phyloP scores from a whole-genome alignment of 192 early-diverging fungal species.

The Linnemannia schmuckeri region DNA sequence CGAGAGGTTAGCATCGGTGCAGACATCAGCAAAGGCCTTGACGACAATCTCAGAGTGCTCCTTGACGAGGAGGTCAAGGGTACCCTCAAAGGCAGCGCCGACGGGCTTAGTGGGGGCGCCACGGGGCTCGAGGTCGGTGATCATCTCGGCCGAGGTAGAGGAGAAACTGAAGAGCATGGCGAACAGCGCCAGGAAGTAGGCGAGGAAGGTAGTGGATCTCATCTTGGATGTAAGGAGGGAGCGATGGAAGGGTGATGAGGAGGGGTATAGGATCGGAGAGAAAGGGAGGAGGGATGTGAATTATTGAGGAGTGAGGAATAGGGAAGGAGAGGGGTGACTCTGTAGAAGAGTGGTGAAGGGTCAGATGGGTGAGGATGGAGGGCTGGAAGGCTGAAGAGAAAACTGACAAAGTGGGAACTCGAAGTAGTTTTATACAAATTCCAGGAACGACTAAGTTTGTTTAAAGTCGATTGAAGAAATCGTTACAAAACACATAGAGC shows the following conservation, averaged over 20 bases:
- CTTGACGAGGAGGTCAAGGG: not conserved
- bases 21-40: constrained; percentile 7
- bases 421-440: not conserved
- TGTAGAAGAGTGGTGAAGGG: constrained; percentile 14
- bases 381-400: constrained; percentile 11
- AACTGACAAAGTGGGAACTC: not conserved
- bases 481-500: not conserved
- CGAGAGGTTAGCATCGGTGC: not conserved
- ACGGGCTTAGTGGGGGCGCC: not conserved
- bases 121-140: not conserved
- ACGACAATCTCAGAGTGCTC: constrained; percentile 1
- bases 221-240: not conserved
- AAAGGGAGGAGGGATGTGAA: not conserved
- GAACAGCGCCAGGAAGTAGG: not conserved
- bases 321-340: not conserved
- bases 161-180: not conserved
- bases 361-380: not conserved
- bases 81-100: not conserved
- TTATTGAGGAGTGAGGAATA: not conserved
- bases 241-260: not conserved
- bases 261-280: not conserved
- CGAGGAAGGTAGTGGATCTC: not conserved
- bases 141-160: not conserved
- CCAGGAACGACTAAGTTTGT: not conserved
- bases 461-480: not conserved